phyloP scores from a whole-genome alignment of 768 basidiomycete genomes.

The Boletus vinaceobasis region DNA sequence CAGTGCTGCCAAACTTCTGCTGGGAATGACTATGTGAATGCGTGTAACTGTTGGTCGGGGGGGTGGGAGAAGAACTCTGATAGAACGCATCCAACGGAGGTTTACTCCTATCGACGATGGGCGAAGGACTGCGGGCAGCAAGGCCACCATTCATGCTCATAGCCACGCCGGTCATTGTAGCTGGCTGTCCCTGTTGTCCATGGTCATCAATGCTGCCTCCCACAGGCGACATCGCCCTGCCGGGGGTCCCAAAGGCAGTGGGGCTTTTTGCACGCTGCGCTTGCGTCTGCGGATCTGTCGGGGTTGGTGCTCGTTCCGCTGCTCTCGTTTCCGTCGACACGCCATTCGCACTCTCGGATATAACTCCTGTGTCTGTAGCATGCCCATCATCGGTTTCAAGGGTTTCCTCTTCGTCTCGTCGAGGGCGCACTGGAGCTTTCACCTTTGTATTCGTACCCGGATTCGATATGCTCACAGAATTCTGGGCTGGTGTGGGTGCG shows the following conservation, averaged over 20 bases:
- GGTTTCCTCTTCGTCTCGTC: constrained; percentile 39
- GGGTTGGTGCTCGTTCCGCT: constrained; percentile 53
- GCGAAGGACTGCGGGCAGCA: constrained; percentile 54
- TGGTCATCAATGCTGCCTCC: constrained; percentile 26
- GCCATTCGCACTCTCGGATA: constrained; percentile 36
- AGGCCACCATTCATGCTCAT: constrained; percentile 49
- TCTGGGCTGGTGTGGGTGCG: constrained; percentile 9
- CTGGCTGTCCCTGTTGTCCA: constrained; percentile 27
- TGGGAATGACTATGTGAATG: constrained; percentile 38
- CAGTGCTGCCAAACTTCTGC: constrained; percentile 50
- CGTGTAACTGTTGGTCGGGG: constrained; percentile 47
- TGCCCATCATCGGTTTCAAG: constrained; percentile 48
- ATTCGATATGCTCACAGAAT: constrained; percentile 4
- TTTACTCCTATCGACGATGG: constrained; percentile 49
- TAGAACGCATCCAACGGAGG: constrained; percentile 65
- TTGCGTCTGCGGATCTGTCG: constrained; percentile 39
- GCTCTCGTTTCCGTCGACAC: constrained; percentile 29
- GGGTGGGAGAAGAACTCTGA: constrained; percentile 39
- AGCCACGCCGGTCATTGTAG: constrained; percentile 54
- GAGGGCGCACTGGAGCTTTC: constrained; percentile 50
- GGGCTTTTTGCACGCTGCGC: constrained; percentile 56
- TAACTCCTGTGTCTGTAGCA: constrained; percentile 44
- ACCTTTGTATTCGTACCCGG: constrained; percentile 40
- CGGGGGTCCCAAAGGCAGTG: constrained; percentile 36
- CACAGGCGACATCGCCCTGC: constrained; percentile 61